Evolutionary conservation across 495 filamentous ascomycete species (phyloP).

Genomic region (Pyrenula aspistea): DNA sequence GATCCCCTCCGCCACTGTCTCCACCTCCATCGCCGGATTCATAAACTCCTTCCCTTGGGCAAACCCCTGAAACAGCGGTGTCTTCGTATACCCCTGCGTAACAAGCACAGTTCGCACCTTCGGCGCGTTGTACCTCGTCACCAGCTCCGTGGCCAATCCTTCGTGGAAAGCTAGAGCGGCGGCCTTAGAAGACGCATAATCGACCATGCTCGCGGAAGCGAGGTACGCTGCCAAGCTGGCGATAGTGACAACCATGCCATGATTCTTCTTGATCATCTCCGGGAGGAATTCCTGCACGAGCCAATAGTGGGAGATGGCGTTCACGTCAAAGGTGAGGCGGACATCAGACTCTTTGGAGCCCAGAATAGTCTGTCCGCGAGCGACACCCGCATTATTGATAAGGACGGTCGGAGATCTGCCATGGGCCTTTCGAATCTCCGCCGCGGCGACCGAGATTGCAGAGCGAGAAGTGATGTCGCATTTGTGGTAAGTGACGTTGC

Average conservation of each 20-base stretch:
- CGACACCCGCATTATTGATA: conserved; percentile 66
- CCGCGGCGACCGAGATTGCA: conserved; percentile 32
- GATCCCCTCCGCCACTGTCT: conserved; percentile 54
- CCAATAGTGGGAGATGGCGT: conserved; percentile 57
- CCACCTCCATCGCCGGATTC: conserved; percentile 42
- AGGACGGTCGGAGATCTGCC: conserved; percentile 53
- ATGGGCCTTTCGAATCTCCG: conserved; percentile 36
- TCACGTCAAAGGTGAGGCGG: conserved; percentile 58
- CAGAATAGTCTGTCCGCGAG: conserved; percentile 48
- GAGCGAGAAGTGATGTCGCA: conserved; percentile 49
- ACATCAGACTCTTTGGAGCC: conserved; percentile 40
- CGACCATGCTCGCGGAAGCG: conserved; percentile 50
- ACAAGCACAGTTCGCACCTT: conserved; percentile 54
- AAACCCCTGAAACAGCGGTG: conserved; percentile 44
- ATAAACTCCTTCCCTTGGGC: conserved; percentile 44
- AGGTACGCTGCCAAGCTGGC: conserved; percentile 50
- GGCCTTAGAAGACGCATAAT: conserved; percentile 58
- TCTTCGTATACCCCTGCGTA: conserved; percentile 52
- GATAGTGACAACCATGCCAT: conserved; percentile 66
- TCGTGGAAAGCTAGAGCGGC: conserved; percentile 58
- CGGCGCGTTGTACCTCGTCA: conserved; percentile 47
- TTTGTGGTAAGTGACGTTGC: conserved; percentile 46
- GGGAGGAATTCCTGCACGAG: conserved; percentile 56
- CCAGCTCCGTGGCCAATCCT: conserved; percentile 51
- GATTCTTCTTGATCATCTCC: conserved; percentile 46